Evolutionary conservation across 371 early-diverging fungal species (phyloP).

Genomic region (Cokeromyces recurvatus): DNA sequence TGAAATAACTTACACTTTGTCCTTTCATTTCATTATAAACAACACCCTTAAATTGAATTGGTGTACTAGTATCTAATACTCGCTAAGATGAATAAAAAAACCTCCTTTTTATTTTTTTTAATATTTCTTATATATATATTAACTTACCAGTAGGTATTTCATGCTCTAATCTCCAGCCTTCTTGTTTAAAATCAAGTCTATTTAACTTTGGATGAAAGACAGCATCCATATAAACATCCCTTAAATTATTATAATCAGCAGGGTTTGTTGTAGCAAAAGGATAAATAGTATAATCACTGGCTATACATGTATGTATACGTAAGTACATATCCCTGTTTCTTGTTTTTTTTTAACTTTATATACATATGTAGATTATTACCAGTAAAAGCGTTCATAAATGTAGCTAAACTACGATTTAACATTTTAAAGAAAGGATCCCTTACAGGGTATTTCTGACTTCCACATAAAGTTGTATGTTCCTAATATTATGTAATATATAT

Average conservation of each 20-base stretch:
- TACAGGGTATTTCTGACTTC: slow-evolving; percentile 83
- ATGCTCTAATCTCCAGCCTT: slow-evolving; percentile 95
- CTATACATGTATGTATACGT: too few relatives aligned
- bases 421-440: slow-evolving; percentile 98
- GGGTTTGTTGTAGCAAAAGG: slow-evolving; percentile 92
- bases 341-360: too few relatives aligned
- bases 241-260: slow-evolving; percentile 82
- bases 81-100: neutral
- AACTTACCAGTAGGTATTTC: slow-evolving; percentile 58
- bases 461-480: slow-evolving; percentile 95
- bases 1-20: slow-evolving; percentile 49
- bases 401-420: slow-evolving; percentile 93
- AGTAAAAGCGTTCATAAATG: slow-evolving; percentile 97
- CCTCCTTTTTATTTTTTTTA: neutral
- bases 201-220: slow-evolving; percentile 78
- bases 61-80: slow-evolving; percentile 38
- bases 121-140: neutral
- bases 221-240: slow-evolving; percentile 93
- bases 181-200: slow-evolving; percentile 83
- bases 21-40: slow-evolving; percentile 99
- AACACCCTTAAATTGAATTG: slow-evolving; percentile 82
- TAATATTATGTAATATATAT: slow-evolving; percentile 3
- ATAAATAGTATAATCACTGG: slow-evolving; percentile 85
- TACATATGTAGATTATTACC: too few relatives aligned
- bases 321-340: too few relatives aligned